phyloP scores from a whole-genome alignment of 2,329 filamentous ascomycete species.

The Berkeleyomyces basicola region DNA sequence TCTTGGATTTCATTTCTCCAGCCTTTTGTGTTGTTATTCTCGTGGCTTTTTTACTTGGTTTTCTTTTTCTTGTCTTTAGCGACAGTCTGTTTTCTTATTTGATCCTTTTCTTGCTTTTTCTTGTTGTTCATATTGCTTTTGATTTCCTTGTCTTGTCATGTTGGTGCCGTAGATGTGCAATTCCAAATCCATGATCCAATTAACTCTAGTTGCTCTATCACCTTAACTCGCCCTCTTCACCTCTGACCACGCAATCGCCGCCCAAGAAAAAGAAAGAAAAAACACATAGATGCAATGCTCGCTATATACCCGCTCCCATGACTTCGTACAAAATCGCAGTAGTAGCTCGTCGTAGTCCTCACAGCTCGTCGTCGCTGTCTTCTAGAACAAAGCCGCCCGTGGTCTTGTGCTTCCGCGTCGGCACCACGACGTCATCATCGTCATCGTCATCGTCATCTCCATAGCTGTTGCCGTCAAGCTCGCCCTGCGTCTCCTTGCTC shows the following conservation, averaged over 20 bases:
- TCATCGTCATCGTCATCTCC: constrained; percentile 5
- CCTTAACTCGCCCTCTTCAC: not conserved
- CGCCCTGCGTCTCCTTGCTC: not conserved
- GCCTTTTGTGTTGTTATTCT: not conserved
- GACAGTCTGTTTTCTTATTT: not conserved
- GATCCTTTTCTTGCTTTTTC: not conserved
- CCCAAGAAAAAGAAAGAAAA: not conserved
- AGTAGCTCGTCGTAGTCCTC: not conserved
- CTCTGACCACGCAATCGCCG: not conserved
- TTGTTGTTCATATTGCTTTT: not conserved
- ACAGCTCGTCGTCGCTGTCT: constrained; percentile 3
- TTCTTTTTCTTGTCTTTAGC: not conserved
- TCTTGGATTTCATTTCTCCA: not conserved
- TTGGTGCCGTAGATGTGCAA: not conserved
- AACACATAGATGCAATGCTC: not conserved
- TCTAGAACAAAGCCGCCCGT: constrained; percentile 12
- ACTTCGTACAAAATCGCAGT: not conserved
- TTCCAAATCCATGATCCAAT: not conserved
- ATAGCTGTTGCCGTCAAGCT: not conserved
- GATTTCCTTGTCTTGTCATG: no score
- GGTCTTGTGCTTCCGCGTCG: not conserved
- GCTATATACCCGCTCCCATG: not conserved
- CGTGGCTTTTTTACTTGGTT: not conserved
- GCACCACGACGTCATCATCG: not conserved
- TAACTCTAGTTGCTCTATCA: not conserved